phyloP scores from a whole-genome alignment of 2,329 filamentous ascomycete species.

The Cordyceps tenuipes region DNA sequence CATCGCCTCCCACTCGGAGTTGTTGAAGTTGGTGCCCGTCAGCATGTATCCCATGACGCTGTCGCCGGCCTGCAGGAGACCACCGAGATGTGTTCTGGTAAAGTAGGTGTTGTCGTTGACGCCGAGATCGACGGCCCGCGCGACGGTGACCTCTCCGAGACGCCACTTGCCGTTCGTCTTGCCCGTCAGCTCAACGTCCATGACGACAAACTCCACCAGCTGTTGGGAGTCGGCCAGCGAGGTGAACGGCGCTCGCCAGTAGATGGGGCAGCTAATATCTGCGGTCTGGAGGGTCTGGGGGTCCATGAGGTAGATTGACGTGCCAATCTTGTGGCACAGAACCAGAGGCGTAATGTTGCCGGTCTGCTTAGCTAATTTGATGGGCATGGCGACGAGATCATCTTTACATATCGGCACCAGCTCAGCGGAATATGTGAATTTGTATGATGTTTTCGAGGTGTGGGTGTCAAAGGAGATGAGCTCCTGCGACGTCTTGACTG shows the following conservation, averaged over 20 bases:
- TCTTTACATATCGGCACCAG: conserved; percentile 95
- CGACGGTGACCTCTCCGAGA: conserved; percentile 81
- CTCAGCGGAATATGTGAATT: conserved; percentile 85
- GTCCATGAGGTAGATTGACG: conserved; percentile 81
- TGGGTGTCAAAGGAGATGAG: conserved; percentile 91
- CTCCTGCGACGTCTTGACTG: conserved; percentile 69
- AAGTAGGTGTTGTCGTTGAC: conserved; percentile 83
- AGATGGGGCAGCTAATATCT: conserved; percentile 72
- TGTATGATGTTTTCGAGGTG: conserved; percentile 85
- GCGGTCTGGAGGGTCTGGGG: conserved; percentile 84
- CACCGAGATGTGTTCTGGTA: conserved; percentile 81
- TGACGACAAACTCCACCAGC: conserved; percentile 84
- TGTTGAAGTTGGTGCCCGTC: conserved; percentile 87
- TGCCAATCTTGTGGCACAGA: conserved; percentile 82
- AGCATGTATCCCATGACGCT: conserved; percentile 92
- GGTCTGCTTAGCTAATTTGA: conserved; percentile 76
- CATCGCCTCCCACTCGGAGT: conserved; percentile 71
- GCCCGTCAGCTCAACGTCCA: conserved; percentile 82
- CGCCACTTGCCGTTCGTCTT: conserved; percentile 71
- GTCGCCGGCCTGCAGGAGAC: conserved; percentile 78
- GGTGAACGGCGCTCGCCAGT: conserved; percentile 84
- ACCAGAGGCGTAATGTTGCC: conserved; percentile 85
- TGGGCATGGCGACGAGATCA: conserved; percentile 85
- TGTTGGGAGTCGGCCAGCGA: conserved; percentile 77
- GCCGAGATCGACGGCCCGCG: conserved; percentile 78